A percentile compares a stretch with the other conserved stretches of the same genome.
These are phyloP conservation scores for Stereum hirsutum DNA, from an alignment of 1,284 basidiomycete genomes.

Conservation along the genomic window DNA sequence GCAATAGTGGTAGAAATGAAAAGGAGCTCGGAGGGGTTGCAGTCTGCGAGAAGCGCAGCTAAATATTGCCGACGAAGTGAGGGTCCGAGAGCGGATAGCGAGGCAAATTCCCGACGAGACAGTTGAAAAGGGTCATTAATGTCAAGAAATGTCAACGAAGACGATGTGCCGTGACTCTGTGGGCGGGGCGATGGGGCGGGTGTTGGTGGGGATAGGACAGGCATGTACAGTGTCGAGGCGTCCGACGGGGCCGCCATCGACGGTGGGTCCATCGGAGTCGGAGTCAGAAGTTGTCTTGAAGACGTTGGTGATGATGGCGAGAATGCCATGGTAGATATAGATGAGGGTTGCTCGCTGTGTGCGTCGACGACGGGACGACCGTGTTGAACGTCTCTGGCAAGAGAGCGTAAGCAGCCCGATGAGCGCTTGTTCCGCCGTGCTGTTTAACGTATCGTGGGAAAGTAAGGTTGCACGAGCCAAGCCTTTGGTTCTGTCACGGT, in stretches of 20 bases:
- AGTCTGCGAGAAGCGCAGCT: slow-evolving; percentile 49
- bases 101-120: slow-evolving; percentile 15
- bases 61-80: slow-evolving; percentile 53
- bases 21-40: slow-evolving; percentile 70
- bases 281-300: too few species aligned
- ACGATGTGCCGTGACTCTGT: slow-evolving; percentile 6
- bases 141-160: slow-evolving; percentile 2
- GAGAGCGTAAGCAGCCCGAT: too few species aligned
- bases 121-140: slow-evolving; percentile 13
- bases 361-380: too few species aligned
- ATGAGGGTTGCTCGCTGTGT: too few species aligned
- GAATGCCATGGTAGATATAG: too few species aligned
- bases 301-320: too few species aligned
- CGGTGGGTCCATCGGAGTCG: too few species aligned
- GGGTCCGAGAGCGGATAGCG: slow-evolving; percentile 24
- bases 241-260: slow-evolving; percentile 2
- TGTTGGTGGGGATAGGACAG: slow-evolving; percentile 56
- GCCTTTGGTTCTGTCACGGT: too few species aligned
- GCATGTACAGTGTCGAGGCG: slow-evolving; percentile 37
- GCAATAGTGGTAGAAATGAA: slow-evolving; percentile 71
- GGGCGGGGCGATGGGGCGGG: slow-evolving; percentile 57
- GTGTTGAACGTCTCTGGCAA: too few species aligned
- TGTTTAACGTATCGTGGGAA: too few species aligned
- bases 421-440: too few species aligned
- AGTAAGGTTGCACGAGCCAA: too few species aligned